Base-by-base conservation (phyloP, 768 basidiomycete species). In the Rhodotorula diobovata region DNA sequence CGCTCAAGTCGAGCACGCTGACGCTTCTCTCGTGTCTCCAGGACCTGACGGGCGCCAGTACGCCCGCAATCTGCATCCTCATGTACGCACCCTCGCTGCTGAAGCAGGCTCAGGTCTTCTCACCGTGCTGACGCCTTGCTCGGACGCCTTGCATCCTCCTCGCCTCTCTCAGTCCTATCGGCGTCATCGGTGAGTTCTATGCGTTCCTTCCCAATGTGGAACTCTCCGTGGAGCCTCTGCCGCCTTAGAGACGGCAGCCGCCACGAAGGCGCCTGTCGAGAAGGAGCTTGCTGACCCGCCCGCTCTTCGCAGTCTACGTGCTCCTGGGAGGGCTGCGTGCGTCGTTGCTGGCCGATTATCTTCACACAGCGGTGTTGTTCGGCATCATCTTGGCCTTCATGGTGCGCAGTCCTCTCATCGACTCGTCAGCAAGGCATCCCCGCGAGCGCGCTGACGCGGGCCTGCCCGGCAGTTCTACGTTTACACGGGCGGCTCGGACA, bases 41-140 rank as follows among this genome's bases (percentile, higher is more conserved):
- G 43, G 59, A 53, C 16, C 30, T 53, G n/a, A 30, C 93, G 0
- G 94, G 93, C 1, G 95, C 95, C 89, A 86, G 83, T 78, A 95
- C 68, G 0, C 48, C 16, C 0, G 53, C 59, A 14, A 32, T 54
- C n/a, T 63, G 61, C 41, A 34, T 43, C 15, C 41, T 54, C 8
- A 63, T 69, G 48, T 50, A 12, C 48, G 48, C n/a, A n/a, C n/a
- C n/a, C n/a, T n/a, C n/a, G n/a, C n/a, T n/a, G n/a, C n/a, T n/a
- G n/a, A n/a, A n/a, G n/a, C n/a, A n/a, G n/a, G n/a, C n/a, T 50
- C 25, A 1, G 6, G 23, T 11, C 4, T 12, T 10, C 48, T 50
- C 48, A 23, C 1, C 21, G 11, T 12, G 7, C 48, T 12, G 46
- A 48, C 23, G 23, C 8, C 25, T 6, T 25, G 48, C 48, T 50